Percentiles rank a stretch among this genome's conserved stretches.
Evolutionary conservation across 108 stramenopile genomes (phyloP).

Genomic region (Nitzschia sp.): DNA sequence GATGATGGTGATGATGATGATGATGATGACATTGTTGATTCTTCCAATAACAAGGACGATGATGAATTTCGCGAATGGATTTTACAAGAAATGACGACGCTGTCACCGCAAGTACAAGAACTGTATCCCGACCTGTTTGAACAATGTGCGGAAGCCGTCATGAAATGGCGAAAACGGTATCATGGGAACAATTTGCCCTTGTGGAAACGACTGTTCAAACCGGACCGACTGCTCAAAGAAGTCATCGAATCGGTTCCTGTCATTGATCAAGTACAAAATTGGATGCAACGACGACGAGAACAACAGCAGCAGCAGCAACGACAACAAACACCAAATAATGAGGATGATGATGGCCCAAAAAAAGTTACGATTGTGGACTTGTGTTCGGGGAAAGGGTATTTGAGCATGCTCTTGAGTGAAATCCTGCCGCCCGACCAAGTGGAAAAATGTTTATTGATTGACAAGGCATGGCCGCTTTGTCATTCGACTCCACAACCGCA

Average conservation of each 20-base stretch:
- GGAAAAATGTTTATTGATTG: slow-evolving; percentile 52
- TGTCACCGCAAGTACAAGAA: slow-evolving; percentile 1
- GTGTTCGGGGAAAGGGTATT: slow-evolving; percentile 53
- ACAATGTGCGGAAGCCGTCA: slow-evolving; percentile 14
- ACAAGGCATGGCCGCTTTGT: slow-evolving; percentile 66
- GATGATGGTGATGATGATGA: neutral
- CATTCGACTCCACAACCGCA: slow-evolving; percentile 29
- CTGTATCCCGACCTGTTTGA: slow-evolving; percentile 19
- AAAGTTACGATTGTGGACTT: slow-evolving; percentile 51
- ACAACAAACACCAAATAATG: neutral
- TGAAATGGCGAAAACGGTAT: slow-evolving; percentile 56
- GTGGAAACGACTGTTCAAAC: slow-evolving; percentile 57
- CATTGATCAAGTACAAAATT: slow-evolving; percentile 41
- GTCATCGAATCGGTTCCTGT: slow-evolving; percentile 61
- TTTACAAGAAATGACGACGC: neutral
- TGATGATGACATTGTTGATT: too few relatives aligned
- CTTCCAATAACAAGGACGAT: too few relatives aligned
- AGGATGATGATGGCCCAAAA: too few relatives aligned
- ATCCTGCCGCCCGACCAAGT: slow-evolving; percentile 37
- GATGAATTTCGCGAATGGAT: slow-evolving; percentile 20
- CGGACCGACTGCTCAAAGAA: slow-evolving; percentile 68
- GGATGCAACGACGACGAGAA: slow-evolving; percentile 14
- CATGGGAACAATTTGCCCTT: slow-evolving; percentile 46
- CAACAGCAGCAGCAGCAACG: neutral
- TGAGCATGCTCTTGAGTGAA: slow-evolving; percentile 61